Evolutionary conservation across 2,329 filamentous ascomycete species (phyloP).

Genomic region (Fusarium piperis): DNA sequence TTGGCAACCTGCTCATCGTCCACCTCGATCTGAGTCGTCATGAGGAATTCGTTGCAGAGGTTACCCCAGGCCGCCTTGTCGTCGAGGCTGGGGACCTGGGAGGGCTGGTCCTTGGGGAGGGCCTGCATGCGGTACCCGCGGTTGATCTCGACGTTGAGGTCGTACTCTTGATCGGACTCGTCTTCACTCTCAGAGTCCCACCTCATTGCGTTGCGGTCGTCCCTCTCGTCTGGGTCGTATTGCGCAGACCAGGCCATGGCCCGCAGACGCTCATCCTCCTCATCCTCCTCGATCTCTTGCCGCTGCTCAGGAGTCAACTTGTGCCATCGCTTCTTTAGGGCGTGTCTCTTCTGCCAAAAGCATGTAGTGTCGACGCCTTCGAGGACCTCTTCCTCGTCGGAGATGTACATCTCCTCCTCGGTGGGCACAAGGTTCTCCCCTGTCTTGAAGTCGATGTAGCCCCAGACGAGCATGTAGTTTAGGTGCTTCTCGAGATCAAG

Average conservation of each 20-base stretch:
- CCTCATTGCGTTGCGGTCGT: slow-evolving; percentile 24
- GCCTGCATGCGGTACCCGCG: slow-evolving; percentile 30
- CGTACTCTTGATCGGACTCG: slow-evolving; percentile 26
- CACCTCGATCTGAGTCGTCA: slow-evolving; percentile 9
- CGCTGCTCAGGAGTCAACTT: slow-evolving; percentile 50
- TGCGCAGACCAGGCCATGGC: slow-evolving; percentile 46
- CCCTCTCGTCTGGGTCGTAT: slow-evolving; percentile 21
- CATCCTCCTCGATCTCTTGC: slow-evolving; percentile 50
- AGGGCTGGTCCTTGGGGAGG: not conserved
- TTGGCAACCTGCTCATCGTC: not conserved
- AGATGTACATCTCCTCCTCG: slow-evolving; percentile 62
- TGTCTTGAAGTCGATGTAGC: slow-evolving; percentile 64
- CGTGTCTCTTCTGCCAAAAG: slow-evolving; percentile 58
- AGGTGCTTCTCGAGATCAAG: slow-evolving; percentile 65
- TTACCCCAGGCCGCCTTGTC: slow-evolving; percentile 15
- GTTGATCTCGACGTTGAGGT: slow-evolving; percentile 24
- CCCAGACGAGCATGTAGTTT: slow-evolving; percentile 69
- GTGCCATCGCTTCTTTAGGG: slow-evolving; percentile 56
- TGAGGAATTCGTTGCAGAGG: slow-evolving; percentile 4
- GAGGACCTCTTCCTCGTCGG: slow-evolving; percentile 54
- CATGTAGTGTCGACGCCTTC: slow-evolving; percentile 45
- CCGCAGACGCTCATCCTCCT: slow-evolving; percentile 49
- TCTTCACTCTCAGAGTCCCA: slow-evolving; percentile 24
- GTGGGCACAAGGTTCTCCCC: slow-evolving; percentile 62
- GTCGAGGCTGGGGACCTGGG: not conserved